phyloP scores from a whole-genome alignment of 2,329 filamentous ascomycete species.

The Fusarium sp. region DNA sequence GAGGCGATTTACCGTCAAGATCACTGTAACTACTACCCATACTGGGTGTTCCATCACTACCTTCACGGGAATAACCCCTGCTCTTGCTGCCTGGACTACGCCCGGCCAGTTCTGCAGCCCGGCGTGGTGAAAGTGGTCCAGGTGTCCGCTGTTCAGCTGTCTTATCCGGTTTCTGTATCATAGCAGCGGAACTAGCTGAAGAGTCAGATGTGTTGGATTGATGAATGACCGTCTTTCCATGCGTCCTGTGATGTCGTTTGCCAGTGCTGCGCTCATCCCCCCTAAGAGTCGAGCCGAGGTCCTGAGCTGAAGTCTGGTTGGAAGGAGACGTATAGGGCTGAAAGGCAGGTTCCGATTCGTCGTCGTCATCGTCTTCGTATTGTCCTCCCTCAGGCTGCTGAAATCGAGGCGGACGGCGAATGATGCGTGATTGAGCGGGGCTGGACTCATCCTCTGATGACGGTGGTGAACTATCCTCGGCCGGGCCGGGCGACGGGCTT shows the following conservation, averaged over 20 bases:
- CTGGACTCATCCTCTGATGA: slow-evolving; percentile 63
- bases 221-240: slow-evolving; percentile 53
- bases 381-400: slow-evolving; percentile 52
- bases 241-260: slow-evolving; percentile 46
- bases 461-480: slow-evolving; percentile 52
- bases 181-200: slow-evolving; percentile 64
- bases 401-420: slow-evolving; percentile 67
- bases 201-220: slow-evolving; percentile 72
- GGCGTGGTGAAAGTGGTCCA: slow-evolving; percentile 67
- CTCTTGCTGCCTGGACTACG: slow-evolving; percentile 63
- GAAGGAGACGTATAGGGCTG: slow-evolving; percentile 57
- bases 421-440: slow-evolving; percentile 68
- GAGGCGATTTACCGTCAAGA: slow-evolving; percentile 70
- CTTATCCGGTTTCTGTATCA: slow-evolving; percentile 48
- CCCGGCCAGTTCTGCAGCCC: slow-evolving; percentile 67
- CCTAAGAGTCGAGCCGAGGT: slow-evolving; percentile 64
- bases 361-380: slow-evolving; percentile 64
- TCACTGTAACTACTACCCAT: slow-evolving; percentile 91
- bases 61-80: slow-evolving; percentile 66
- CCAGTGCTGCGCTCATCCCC: slow-evolving; percentile 55
- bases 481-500: slow-evolving; percentile 50
- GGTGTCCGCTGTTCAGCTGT: slow-evolving; percentile 50
- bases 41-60: slow-evolving; percentile 79
- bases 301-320: slow-evolving; percentile 53
- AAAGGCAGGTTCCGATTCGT: slow-evolving; percentile 67